Evolutionary conservation across 1,139 yeast genomes (phyloP).

Genomic region (Geotrichum phurueaensis): DNA sequence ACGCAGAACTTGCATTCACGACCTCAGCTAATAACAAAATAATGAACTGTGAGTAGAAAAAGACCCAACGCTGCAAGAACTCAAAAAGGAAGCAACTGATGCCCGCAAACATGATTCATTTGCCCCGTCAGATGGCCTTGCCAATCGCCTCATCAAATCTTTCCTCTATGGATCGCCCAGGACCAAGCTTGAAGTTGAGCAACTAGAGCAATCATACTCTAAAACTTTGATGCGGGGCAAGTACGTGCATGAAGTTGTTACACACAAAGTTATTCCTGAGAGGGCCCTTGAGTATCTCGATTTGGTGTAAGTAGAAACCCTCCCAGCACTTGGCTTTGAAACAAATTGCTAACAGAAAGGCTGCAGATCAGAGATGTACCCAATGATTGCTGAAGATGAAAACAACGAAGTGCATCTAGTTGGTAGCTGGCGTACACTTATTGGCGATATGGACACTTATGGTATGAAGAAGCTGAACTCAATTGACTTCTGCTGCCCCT

Average conservation of each 20-base stretch:
- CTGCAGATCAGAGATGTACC: slow-evolving; percentile 30
- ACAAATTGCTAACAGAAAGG: neutral
- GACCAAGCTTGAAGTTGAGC: slow-evolving; percentile 34
- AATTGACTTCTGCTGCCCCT: neutral
- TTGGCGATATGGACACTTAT: slow-evolving; percentile 39
- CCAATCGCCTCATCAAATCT: slow-evolving; percentile 33
- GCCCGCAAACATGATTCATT: slow-evolving; percentile 11
- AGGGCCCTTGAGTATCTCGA: slow-evolving; percentile 36
- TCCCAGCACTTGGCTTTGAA: neutral
- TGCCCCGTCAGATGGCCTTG: slow-evolving; percentile 10
- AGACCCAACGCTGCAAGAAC: slow-evolving; percentile 16
- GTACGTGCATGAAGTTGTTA: slow-evolving; percentile 39
- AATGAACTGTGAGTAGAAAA: slow-evolving; percentile 3
- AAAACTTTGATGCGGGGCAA: slow-evolving; percentile 38
- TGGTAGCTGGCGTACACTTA: slow-evolving; percentile 41
- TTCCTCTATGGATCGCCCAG: slow-evolving; percentile 37
- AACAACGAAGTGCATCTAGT: slow-evolving; percentile 36
- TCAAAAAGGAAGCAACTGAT: slow-evolving; percentile 21
- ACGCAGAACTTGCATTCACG: neutral
- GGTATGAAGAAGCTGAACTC: slow-evolving; percentile 5
- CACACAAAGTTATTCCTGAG: slow-evolving; percentile 37
- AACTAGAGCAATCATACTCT: slow-evolving; percentile 36
- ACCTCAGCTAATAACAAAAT: neutral
- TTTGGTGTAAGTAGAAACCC: slow-evolving; percentile 25
- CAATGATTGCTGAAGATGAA: slow-evolving; percentile 33